Percentiles rank a stretch among this genome's conserved stretches.
Evolutionary conservation across 495 filamentous ascomycete species (phyloP).

Genomic region (Rostrohypoxylon terebratum): DNA sequence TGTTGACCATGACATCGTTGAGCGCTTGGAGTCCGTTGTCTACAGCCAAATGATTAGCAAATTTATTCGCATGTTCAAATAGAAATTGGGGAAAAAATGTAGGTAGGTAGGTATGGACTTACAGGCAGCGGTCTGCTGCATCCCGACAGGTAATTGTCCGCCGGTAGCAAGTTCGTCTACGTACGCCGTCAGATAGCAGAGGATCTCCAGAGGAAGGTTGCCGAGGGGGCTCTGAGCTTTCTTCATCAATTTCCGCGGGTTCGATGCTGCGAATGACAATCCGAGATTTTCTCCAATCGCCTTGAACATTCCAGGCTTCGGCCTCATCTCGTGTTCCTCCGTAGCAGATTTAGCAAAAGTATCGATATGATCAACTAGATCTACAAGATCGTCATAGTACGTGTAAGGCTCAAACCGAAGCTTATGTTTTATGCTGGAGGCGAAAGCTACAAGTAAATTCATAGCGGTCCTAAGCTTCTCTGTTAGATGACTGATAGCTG

Average conservation of each 20-base stretch:
- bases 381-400: slow-evolving; percentile 74
- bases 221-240: slow-evolving; percentile 71
- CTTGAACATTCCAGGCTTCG: slow-evolving; percentile 69
- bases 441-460: slow-evolving; percentile 84
- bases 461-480: slow-evolving; percentile 68
- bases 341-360: slow-evolving; percentile 79
- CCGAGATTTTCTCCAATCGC: slow-evolving; percentile 75
- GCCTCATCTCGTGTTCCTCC: slow-evolving; percentile 58
- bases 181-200: slow-evolving; percentile 76
- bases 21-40: slow-evolving; percentile 67
- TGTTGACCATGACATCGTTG: slow-evolving; percentile 79
- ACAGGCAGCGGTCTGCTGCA: slow-evolving; percentile 63
- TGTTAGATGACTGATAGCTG: slow-evolving; percentile 26
- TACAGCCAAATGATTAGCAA: slow-evolving; percentile 27
- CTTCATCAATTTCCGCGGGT: slow-evolving; percentile 79
- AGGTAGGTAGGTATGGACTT: slow-evolving; percentile 12
- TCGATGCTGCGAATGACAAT: slow-evolving; percentile 74
- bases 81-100: neutral
- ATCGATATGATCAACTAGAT: slow-evolving; percentile 69
- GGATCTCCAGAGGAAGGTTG: slow-evolving; percentile 81
- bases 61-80: neutral
- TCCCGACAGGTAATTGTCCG: slow-evolving; percentile 64
- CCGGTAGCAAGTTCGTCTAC: slow-evolving; percentile 67
- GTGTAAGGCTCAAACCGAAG: slow-evolving; percentile 90
- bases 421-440: slow-evolving; percentile 81